These are phyloP conservation scores for Biscogniauxia sp. DNA, from an alignment of 2,329 filamentous ascomycete genomes.

Conservation along the genomic window DNA sequence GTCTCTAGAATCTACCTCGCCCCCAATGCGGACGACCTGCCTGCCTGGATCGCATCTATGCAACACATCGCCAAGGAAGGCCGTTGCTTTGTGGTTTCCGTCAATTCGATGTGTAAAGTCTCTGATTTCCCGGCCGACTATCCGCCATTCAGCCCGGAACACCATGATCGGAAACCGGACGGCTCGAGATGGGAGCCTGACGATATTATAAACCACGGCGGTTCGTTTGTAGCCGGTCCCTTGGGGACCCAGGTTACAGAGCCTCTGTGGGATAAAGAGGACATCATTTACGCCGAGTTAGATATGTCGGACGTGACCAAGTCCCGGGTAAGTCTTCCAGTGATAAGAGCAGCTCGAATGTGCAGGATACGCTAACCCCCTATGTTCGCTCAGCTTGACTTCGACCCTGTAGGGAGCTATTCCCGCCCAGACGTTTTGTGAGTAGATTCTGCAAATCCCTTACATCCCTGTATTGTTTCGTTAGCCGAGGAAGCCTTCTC, in stretches of 20 bases:
- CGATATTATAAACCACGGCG: constrained; percentile 39
- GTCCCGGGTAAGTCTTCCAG: constrained; percentile 31
- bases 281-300: constrained; percentile 38
- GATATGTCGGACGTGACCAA: constrained; percentile 35
- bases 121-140: constrained; percentile 42
- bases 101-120: constrained; percentile 40
- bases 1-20: constrained; percentile 32
- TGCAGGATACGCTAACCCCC: background rate
- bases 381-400: constrained; percentile 35
- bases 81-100: constrained; percentile 41
- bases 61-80: constrained; percentile 46
- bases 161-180: constrained; percentile 38
- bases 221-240: constrained; percentile 40
- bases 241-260: constrained; percentile 38
- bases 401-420: constrained; percentile 41
- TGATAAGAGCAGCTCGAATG: background rate
- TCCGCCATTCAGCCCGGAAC: constrained; percentile 38
- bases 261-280: constrained; percentile 39
- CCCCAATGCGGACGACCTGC: constrained; percentile 33
- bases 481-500: background rate
- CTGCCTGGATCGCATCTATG: constrained; percentile 40
- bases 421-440: constrained; percentile 40
- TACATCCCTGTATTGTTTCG: background rate
- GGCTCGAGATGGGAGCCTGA: constrained; percentile 36
- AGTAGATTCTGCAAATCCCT: constrained; percentile 18